Evolutionary conservation across 306 rosid species (phyloP), one percentile per base, ranked within the genome.

Genomic region (Erythrophleum fordii): DNA sequence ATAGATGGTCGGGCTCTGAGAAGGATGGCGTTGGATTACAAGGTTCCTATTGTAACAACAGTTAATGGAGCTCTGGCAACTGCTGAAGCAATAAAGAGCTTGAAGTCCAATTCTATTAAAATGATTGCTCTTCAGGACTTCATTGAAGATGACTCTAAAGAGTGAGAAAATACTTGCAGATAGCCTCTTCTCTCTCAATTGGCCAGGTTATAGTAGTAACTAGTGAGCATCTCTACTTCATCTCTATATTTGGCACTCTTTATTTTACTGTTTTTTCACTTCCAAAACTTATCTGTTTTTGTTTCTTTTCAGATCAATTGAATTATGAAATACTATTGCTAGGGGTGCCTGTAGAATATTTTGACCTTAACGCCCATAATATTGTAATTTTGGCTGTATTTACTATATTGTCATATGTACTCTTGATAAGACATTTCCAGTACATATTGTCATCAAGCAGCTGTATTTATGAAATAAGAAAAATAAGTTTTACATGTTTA

Each of bases 91-190:
- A 92, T 93, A 79, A 90, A 69, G 76, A 93, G 98, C 85, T 68
- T 96, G 84, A 89, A 90, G 86, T 73, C 92, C 80, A 83, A 87
- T 44, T 35, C 92, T 28, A 53, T 92, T 71, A 86, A 88, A 82
- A 96, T 93, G 99, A 89, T 92, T n/a, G 97, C 99, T 62, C 93
- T 96, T 80, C 99, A 93, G 86, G 98, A 96, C 84, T 93, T 89
- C 86, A 73, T 87, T 39, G 73, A 73, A 66, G 74, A 75, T 8
- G 90, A 88, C 72, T 6, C 25, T 28, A 75, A 82, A 61, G 73
- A 81, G 25, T 90, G 52, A 60, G 61, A 35, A 80, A 76, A 61
- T 69, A 78, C 49, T 82, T 90, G 88, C 89, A 42, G 80, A 79
- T 90, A 37, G 77, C 81, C 34, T 70, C 86, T 58, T 83, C 77